Evolutionary conservation across 257 asterid species (phyloP).

Genomic region (Leptodermis oblonga): DNA sequence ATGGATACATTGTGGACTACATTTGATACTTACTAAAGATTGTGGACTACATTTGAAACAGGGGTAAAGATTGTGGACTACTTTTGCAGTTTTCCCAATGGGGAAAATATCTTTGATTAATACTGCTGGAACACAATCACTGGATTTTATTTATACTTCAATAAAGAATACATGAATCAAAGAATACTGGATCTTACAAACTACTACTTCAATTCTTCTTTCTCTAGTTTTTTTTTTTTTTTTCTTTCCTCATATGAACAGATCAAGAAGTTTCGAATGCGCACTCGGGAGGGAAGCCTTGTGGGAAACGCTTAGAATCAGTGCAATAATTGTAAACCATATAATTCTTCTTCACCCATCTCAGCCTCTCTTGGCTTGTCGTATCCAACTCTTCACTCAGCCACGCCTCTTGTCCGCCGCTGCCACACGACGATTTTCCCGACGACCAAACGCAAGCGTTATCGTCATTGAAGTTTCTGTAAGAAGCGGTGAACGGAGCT

Average conservation of each 20-base stretch:
- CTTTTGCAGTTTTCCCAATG: too few relatives aligned
- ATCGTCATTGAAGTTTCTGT: not conserved
- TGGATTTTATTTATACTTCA: too few relatives aligned
- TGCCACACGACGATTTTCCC: not conserved
- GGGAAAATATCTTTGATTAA: too few relatives aligned
- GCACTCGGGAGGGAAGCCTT: slow-evolving; percentile 4
- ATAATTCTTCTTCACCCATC: slow-evolving; percentile 5
- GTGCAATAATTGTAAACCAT: slow-evolving; percentile 11
- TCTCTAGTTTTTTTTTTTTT: too few relatives aligned
- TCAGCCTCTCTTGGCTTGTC: slow-evolving; percentile 5
- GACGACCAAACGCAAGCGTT: slow-evolving; percentile 7
- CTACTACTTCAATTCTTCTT: too few relatives aligned
- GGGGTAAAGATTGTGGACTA: too few relatives aligned
- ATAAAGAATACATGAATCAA: not conserved
- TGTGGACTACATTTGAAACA: too few relatives aligned
- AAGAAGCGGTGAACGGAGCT: slow-evolving; percentile 11
- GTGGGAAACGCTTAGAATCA: slow-evolving; percentile 3
- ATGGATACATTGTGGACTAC: too few relatives aligned
- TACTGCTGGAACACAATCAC: too few relatives aligned
- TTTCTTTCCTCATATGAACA: not conserved
- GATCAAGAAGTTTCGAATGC: not conserved
- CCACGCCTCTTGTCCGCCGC: not conserved
- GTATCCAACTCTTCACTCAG: slow-evolving; percentile 6
- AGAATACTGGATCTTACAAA: too few relatives aligned
- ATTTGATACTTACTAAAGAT: too few relatives aligned